phyloP scores from a whole-genome alignment of 805 yeast species.

The Barnettozyma sucrosica region DNA sequence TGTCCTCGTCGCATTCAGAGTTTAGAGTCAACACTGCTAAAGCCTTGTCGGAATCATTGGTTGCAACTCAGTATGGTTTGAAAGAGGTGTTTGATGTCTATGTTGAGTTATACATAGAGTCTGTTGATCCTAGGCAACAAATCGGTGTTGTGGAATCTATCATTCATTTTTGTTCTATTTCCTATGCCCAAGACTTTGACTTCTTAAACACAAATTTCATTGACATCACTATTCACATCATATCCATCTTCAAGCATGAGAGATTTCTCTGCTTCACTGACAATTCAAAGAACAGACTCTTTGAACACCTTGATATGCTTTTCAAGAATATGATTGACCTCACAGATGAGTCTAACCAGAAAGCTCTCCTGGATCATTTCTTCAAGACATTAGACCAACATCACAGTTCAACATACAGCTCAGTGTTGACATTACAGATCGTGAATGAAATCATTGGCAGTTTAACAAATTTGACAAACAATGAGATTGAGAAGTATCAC shows the following conservation, averaged over 20 bases:
- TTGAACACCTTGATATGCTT: conserved; percentile 20
- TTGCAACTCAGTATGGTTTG: conserved; percentile 16
- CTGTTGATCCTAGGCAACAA: conserved; percentile 20
- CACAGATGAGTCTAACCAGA: conserved; percentile 32
- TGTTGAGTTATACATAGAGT: conserved; percentile 23
- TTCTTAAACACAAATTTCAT: conserved; percentile 27
- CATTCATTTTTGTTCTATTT: conserved; percentile 29
- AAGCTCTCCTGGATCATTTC: conserved; percentile 24
- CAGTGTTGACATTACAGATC: conserved; percentile 18
- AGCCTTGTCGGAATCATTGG: conserved; percentile 31
- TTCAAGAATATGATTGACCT: conserved; percentile 22
- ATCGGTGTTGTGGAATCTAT: conserved; percentile 33
- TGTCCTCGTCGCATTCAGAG: conserved; percentile 1
- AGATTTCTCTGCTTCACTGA: conserved; percentile 17
- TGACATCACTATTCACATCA: conserved; percentile 20
- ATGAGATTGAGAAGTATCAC: conserved; percentile 22
- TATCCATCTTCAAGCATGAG: conserved; percentile 25
- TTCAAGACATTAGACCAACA: conserved; percentile 10
- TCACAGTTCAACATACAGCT: conserved; percentile 2
- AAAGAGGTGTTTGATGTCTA: conserved; percentile 17
- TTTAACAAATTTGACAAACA: conserved; percentile 17
- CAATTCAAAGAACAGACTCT: conserved; percentile 16
- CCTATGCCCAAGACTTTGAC: conserved; percentile 21
- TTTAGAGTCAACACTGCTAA: conserved; percentile 28
- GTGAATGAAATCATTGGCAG: conserved; percentile 28